phyloP scores from a whole-genome alignment of 2,329 filamentous ascomycete genomes.

The Arthrobotrys pseudoclavata region DNA sequence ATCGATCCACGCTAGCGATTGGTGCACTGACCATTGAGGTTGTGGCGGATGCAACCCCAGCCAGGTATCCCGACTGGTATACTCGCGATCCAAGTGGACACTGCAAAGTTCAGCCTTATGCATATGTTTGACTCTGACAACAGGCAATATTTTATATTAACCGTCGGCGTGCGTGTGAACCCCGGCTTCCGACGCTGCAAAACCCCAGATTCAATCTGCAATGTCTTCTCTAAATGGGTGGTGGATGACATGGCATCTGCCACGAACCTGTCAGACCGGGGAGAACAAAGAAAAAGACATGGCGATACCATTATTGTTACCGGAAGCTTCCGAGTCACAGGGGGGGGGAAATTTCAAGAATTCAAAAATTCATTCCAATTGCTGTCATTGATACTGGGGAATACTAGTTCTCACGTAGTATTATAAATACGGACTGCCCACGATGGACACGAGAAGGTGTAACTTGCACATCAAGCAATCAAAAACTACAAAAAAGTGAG shows the following conservation, averaged over 20 bases:
- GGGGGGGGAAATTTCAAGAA: background rate
- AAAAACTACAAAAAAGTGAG: background rate
- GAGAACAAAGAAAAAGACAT: background rate
- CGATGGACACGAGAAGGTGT: conserved; percentile 14
- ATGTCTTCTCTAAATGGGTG: background rate
- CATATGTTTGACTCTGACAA: background rate
- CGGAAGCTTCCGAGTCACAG: background rate
- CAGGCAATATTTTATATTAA: background rate
- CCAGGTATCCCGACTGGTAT: background rate
- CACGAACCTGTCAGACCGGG: background rate
- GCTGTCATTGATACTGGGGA: background rate
- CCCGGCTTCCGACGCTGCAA: background rate
- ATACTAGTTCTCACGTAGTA: conserved; percentile 12
- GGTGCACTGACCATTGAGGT: conserved; percentile 2
- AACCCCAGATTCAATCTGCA: conserved; percentile 3
- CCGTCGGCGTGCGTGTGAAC: background rate
- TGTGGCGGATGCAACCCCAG: background rate
- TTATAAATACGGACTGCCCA: conserved; percentile 42
- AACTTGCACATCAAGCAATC: background rate
- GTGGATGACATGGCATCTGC: conserved; percentile 18
- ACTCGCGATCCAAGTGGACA: background rate
- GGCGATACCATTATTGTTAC: background rate
- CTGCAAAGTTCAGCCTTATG: conserved; percentile 23
- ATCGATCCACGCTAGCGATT: background rate
- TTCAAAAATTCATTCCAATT: background rate